phyloP scores from a whole-genome alignment of 176 grass and related monocot species.

The Olyra latifolia region DNA sequence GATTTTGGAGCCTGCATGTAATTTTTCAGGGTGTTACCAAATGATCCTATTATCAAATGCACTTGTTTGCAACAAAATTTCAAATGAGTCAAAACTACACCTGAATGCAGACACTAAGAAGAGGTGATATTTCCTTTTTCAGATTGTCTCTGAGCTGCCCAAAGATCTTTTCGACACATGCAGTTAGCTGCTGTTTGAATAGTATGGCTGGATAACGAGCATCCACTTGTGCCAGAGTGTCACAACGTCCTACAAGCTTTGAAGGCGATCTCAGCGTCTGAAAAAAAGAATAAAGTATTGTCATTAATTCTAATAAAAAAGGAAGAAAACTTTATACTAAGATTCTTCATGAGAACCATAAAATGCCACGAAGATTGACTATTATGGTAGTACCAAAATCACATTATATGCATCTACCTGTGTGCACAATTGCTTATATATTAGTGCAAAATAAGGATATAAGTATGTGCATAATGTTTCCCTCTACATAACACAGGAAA shows the following conservation, averaged over 20 bases:
- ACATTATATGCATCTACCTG: slow-evolving; percentile 8
- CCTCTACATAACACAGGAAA: neutral
- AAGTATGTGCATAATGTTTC: neutral
- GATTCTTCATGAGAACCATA: neutral
- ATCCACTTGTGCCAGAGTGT: slow-evolving; percentile 73
- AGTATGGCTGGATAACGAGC: slow-evolving; percentile 92
- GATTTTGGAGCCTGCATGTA: slow-evolving; percentile 82
- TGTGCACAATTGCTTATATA: neutral
- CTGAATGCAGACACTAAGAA: slow-evolving; percentile 96
- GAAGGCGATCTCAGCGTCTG: slow-evolving; percentile 66
- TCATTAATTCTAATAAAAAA: slow-evolving; percentile 6
- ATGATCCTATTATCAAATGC: neutral
- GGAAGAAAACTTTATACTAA: neutral
- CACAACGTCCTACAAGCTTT: slow-evolving; percentile 66
- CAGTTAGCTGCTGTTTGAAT: slow-evolving; percentile 97
- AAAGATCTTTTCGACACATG: slow-evolving; percentile 94
- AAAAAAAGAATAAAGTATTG: neutral
- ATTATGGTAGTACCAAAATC: neutral
- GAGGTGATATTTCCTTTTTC: slow-evolving; percentile 93
- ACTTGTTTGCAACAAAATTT: neutral
- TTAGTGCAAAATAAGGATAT: neutral
- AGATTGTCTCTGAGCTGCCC: slow-evolving; percentile 94
- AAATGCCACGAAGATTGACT: neutral
- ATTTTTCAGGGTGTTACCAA: slow-evolving; percentile 23
- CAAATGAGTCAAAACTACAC: slow-evolving; percentile 37